Evolutionary conservation across 2,329 filamentous ascomycete species (phyloP).

Genomic region (Helotiales sp.): DNA sequence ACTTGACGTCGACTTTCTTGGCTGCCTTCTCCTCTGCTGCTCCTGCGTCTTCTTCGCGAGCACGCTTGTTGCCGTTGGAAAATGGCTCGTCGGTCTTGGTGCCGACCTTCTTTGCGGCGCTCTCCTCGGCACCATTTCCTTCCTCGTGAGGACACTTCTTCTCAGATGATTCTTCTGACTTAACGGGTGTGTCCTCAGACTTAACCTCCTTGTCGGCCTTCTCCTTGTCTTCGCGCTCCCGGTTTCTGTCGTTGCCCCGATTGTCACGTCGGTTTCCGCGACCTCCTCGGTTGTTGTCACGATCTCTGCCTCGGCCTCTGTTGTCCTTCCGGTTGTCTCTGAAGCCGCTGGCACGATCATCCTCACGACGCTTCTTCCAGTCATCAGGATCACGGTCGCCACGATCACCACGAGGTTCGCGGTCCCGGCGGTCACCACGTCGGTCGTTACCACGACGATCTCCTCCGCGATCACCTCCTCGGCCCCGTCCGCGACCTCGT

Average conservation of each 20-base stretch:
- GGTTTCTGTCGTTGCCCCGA: conserved; percentile 44
- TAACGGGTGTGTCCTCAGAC: conserved; percentile 16
- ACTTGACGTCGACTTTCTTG: conserved; percentile 29
- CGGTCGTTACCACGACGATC: conserved; percentile 18
- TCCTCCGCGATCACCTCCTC: conserved; percentile 20
- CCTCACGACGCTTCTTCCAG: conserved; percentile 68
- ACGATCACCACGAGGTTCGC: conserved; percentile 34
- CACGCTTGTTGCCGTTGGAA: conserved; percentile 31
- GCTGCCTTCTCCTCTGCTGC: conserved; percentile 21
- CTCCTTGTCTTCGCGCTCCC: conserved; percentile 44
- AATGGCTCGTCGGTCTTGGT: conserved; percentile 34
- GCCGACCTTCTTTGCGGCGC: conserved; percentile 8
- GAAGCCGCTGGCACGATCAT: conserved; percentile 66
- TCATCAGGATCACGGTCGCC: conserved; percentile 55
- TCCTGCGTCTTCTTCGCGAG: conserved; percentile 22
- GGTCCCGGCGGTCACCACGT: conserved; percentile 33
- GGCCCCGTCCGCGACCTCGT: conserved; percentile 24
- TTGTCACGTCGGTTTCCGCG: conserved; percentile 47
- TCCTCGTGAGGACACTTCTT: not conserved
- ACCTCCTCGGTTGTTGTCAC: conserved; percentile 51
- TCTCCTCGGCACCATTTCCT: not conserved
- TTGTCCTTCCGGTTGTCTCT: conserved; percentile 47
- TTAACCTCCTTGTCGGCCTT: conserved; percentile 28
- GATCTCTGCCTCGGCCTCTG: conserved; percentile 46
- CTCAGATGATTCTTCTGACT: not conserved